Conservation (phyloP, 179 eudicot genomes). For the Amaranthus tricolor region DNA sequence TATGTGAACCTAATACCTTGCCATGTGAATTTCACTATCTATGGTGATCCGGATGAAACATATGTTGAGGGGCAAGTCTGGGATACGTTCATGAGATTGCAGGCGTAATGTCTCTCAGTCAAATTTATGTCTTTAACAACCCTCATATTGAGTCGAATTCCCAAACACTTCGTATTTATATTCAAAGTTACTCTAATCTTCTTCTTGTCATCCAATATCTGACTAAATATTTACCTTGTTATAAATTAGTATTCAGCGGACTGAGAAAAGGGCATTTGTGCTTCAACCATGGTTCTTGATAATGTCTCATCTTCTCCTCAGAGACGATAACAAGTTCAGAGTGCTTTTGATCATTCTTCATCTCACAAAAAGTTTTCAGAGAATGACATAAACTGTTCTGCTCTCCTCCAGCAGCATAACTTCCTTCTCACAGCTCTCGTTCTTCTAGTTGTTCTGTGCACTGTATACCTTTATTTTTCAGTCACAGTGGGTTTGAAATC, state of each 20-base stretch:
- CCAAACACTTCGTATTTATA: too few relatives aligned
- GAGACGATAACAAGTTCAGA: too few relatives aligned
- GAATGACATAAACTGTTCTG: constrained; percentile 52
- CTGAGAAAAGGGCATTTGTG: constrained; percentile 6
- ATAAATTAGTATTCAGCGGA: background rate
- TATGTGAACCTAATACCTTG: too few relatives aligned
- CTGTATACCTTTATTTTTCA: constrained; percentile 80
- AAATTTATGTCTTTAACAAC: too few relatives aligned
- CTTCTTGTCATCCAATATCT: background rate
- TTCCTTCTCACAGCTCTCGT: constrained; percentile 72
- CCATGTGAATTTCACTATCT: too few relatives aligned
- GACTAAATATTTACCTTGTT: background rate
- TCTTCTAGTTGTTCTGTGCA: constrained; percentile 85
- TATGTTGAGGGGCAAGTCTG: too few relatives aligned
- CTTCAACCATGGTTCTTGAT: constrained; percentile 53
- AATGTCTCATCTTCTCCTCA: too few relatives aligned
- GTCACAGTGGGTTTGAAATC: constrained; percentile 60
- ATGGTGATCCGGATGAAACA: too few relatives aligned
- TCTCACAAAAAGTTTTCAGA: constrained; percentile 35
- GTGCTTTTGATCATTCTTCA: constrained; percentile 37
- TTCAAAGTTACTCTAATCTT: too few relatives aligned
- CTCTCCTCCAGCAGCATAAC: constrained; percentile 66
- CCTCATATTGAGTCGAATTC: too few relatives aligned
- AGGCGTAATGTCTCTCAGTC: too few relatives aligned
- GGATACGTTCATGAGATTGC: too few relatives aligned